These are phyloP conservation scores for Tylopilus felleus DNA, from an alignment of 768 basidiomycete species.

Conservation along the genomic window DNA sequence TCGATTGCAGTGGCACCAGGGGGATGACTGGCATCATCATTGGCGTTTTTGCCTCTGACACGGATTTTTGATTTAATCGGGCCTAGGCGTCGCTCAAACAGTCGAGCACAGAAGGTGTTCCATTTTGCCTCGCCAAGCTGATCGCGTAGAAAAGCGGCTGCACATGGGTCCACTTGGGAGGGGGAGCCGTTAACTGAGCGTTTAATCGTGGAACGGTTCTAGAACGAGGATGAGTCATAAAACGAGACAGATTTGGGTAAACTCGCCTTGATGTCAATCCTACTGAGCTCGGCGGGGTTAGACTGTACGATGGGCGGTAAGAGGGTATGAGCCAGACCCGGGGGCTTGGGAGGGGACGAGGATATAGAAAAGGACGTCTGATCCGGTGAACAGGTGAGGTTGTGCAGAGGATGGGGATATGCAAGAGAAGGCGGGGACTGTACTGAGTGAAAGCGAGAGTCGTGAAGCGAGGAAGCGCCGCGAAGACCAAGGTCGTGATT, in stretches of 20 bases:
- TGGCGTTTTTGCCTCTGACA: slow-evolving; percentile 27
- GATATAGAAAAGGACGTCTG: slow-evolving; percentile 18
- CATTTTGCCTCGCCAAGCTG: slow-evolving; percentile 43
- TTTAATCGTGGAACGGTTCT: slow-evolving; percentile 29
- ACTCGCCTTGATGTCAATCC: slow-evolving; percentile 26
- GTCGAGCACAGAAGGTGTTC: slow-evolving; percentile 44
- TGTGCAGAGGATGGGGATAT: slow-evolving; percentile 27
- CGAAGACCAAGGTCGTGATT: slow-evolving; percentile 21
- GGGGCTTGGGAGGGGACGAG: slow-evolving; percentile 23
- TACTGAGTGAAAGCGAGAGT: slow-evolving; percentile 27
- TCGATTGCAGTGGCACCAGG: slow-evolving; percentile 45
- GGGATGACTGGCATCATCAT: slow-evolving; percentile 25
- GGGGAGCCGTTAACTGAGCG: slow-evolving; percentile 19
- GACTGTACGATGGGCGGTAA: slow-evolving; percentile 34
- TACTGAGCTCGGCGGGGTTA: slow-evolving; percentile 29
- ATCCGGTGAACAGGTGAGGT: slow-evolving; percentile 21
- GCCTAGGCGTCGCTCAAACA: slow-evolving; percentile 45
- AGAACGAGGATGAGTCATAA: slow-evolving; percentile 11
- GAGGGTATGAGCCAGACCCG: slow-evolving; percentile 28
- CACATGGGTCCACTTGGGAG: slow-evolving; percentile 40
- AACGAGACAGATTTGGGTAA: not conserved
- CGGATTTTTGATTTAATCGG: slow-evolving; percentile 38
- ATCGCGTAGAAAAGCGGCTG: slow-evolving; percentile 44
- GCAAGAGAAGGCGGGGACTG: slow-evolving; percentile 24
- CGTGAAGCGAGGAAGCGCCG: slow-evolving; percentile 21